Evolutionary conservation across 73 alveolate genomes (phyloP), one percentile per base, ranked within the genome.

Genomic region (Paramecium sexaurelia): DNA sequence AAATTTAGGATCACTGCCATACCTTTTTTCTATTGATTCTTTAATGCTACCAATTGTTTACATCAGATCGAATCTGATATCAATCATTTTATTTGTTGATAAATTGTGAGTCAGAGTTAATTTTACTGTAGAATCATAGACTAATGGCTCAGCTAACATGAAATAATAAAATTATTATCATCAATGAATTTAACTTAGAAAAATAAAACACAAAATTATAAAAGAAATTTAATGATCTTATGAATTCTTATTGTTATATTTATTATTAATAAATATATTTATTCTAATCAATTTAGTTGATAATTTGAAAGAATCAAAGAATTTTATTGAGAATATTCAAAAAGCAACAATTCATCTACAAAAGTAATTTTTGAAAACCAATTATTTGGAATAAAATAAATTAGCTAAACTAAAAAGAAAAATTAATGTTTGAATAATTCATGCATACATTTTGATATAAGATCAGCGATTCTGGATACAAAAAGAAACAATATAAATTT

Each of bases 21-120:
- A 88, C 75, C 94, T 67, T 71, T 88, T 88, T 47, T 88, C 94
- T 17, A 88, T 41, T 32, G 69, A 88, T 37, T 88, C 94, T 29
- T 88, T 88, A 22, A 88, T 61, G 32, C 87, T 43, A 20, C 73
- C 75, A 26, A 88, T 69, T 41, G 94, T 88, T 68, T 68, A 24
- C 45, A 55, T 68, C 10, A 88, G 40, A 47, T 88, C 94, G 27
- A 88, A 88, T 69, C 94, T 88, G 5, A 88, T 51, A 55, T 88
- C 94, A 20, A 57, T 56, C 78, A 88, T 88, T 45, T 82, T 69
- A 19, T 33, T 22, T 0, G 75, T 26, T 5, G 94, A 68, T 29
- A 88, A 26, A 69, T 88, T 88, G 45, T 88, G 94, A 41, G 91
- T 68, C 29, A 88, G 78, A 26, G 22, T 47, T n/a, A 88, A 87